These are phyloP conservation scores for Alternaria sp. DNA, from an alignment of 2,329 filamentous ascomycete species.

Conservation along the genomic window DNA sequence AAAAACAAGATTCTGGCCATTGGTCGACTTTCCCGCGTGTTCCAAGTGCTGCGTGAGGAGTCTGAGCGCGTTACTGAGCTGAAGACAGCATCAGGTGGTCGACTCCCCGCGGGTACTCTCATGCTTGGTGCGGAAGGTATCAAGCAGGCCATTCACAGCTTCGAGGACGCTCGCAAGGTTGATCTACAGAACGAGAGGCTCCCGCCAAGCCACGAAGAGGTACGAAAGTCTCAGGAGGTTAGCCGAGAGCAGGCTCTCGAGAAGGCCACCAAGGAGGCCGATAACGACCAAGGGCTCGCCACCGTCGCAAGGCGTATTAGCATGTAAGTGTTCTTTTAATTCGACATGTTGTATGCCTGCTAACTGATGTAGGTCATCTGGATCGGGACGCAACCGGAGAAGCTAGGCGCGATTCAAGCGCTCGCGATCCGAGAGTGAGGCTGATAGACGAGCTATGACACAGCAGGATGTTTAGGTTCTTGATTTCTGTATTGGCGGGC, in stretches of 20 bases:
- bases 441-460: constrained; percentile 9
- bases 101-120: constrained; percentile 91
- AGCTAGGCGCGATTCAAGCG: constrained; percentile 37
- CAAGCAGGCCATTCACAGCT: constrained; percentile 96
- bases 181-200: constrained; percentile 96
- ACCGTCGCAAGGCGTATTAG: constrained; percentile 89
- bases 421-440: constrained; percentile 26
- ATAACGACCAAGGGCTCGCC: constrained; percentile 89
- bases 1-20: constrained; percentile 99
- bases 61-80: constrained; percentile 96
- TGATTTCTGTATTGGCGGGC: constrained; percentile 32
- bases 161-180: constrained; percentile 96
- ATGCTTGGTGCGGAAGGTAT: constrained; percentile 99
- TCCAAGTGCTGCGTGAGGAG: constrained; percentile 97
- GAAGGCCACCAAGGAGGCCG: constrained; percentile 85
- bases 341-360: background rate
- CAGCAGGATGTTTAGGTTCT: constrained; percentile 18
- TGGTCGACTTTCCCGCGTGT: constrained; percentile 93
- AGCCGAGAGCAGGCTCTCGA: constrained; percentile 84
- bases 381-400: constrained; percentile 48
- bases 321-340: constrained; percentile 76
- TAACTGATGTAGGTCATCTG: constrained; percentile 51
- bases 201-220: constrained; percentile 91
- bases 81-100: constrained; percentile 93
- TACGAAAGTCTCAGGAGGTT: constrained; percentile 81